A percentile compares a stretch with the other conserved stretches of the same genome.
phyloP scores from a whole-genome alignment of 2,329 filamentous ascomycete genomes.

The Fusarium armeniacum region DNA sequence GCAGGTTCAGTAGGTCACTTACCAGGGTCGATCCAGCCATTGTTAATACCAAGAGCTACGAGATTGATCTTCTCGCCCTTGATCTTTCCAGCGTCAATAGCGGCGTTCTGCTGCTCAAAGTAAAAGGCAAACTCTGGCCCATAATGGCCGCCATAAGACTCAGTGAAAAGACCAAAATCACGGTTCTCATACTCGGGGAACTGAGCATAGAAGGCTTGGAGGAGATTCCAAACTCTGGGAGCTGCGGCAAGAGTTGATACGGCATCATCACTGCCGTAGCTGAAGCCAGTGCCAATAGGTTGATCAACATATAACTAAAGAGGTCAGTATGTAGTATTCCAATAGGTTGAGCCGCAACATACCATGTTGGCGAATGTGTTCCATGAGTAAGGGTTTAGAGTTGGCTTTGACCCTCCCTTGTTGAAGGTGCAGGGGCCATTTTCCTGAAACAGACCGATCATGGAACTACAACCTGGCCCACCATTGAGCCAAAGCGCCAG shows the following conservation, averaged over 20 bases:
- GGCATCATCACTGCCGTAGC: conserved; percentile 43
- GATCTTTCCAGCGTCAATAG: conserved; percentile 60
- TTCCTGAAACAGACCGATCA: conserved; percentile 67
- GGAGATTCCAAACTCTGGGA: conserved; percentile 63
- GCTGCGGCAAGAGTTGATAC: conserved; percentile 52
- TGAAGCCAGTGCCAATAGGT: conserved; percentile 57
- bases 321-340: not conserved
- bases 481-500: conserved; percentile 69
- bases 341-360: accelerated
- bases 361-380: conserved; percentile 72
- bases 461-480: conserved; percentile 53
- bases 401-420: conserved; percentile 48
- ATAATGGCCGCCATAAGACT: conserved; percentile 70
- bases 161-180: conserved; percentile 67
- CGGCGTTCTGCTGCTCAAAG: conserved; percentile 68
- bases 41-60: conserved; percentile 68
- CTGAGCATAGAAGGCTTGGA: conserved; percentile 73
- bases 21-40: conserved; percentile 66
- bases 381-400: conserved; percentile 72
- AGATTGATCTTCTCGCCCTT: conserved; percentile 61
- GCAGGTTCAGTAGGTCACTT: conserved; percentile 3
- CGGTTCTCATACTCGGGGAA: conserved; percentile 73
- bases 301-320: conserved; percentile 75
- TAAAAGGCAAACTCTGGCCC: conserved; percentile 68
- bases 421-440: conserved; percentile 84